Conservation (phyloP, 2,329 filamentous ascomycete genomes). For the Epichloe sylvatica region DNA sequence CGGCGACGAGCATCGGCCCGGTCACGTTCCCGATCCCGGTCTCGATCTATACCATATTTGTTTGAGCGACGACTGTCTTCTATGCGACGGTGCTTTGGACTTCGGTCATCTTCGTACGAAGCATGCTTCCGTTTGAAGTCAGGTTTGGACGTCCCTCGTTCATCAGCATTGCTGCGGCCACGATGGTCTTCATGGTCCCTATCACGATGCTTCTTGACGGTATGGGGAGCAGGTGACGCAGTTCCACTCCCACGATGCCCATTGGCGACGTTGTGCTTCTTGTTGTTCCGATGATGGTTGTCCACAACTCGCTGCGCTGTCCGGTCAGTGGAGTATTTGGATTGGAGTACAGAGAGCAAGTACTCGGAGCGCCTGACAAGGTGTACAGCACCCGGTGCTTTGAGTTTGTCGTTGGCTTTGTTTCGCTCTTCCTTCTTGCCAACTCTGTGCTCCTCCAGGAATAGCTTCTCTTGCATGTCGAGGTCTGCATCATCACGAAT, state of each 20-base stretch:
- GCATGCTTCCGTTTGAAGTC: conserved; percentile 50
- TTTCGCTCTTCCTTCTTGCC: conserved; percentile 90
- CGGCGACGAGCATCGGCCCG: conserved; percentile 6
- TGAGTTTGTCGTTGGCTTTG: conserved; percentile 63
- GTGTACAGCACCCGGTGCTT: conserved; percentile 93
- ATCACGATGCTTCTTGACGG: conserved; percentile 30
- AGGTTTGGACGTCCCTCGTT: conserved; percentile 35
- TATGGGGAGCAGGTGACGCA: conserved; percentile 54
- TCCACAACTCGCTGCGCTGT: conserved; percentile 69
- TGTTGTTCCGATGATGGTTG: conserved; percentile 90
- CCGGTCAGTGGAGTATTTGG: conserved; percentile 64
- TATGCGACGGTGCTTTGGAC: conserved; percentile 28
- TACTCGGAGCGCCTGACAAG: conserved; percentile 92
- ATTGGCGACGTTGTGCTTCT: conserved; percentile 49
- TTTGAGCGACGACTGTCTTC: conserved; percentile 27
- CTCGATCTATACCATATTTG: conserved; percentile 23
- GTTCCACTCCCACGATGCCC: conserved; percentile 51
- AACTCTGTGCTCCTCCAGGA: conserved; percentile 93
- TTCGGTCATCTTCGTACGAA: conserved; percentile 29
- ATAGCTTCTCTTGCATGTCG: conserved; percentile 78
- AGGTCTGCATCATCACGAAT: conserved; percentile 87
- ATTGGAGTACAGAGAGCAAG: conserved; percentile 82
- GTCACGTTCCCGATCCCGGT: neutral
- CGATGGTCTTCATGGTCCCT: conserved; percentile 37
- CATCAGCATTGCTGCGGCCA: conserved; percentile 36